phyloP scores from a whole-genome alignment of 805 yeast species.

The Wickerhamiella kazuoi region DNA sequence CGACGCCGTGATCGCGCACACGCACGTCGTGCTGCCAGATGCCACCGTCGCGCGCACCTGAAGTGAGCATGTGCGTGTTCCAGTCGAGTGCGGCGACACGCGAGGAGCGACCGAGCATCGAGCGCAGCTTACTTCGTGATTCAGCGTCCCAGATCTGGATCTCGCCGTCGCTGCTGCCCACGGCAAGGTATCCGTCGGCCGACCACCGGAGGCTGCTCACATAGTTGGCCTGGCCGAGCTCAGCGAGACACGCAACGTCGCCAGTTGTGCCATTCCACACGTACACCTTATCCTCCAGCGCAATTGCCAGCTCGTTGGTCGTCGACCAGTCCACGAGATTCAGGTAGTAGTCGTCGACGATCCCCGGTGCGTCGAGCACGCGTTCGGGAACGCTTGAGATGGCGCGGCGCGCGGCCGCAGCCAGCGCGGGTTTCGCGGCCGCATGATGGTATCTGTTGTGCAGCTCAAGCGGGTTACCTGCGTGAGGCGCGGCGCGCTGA shows the following conservation, averaged over 20 bases:
- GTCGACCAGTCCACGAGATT: conserved; percentile 78
- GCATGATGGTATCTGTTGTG: conserved; percentile 19
- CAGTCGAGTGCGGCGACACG: conserved; percentile 74
- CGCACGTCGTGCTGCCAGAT: conserved; percentile 84
- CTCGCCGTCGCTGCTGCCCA: conserved; percentile 69
- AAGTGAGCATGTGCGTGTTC: conserved; percentile 62
- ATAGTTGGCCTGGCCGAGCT: conserved; percentile 19
- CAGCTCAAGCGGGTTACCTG: conserved; percentile 21
- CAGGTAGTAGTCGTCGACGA: conserved; percentile 79
- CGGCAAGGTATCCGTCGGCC: conserved; percentile 71
- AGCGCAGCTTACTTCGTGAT: conserved; percentile 50
- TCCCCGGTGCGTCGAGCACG: conserved; percentile 90
- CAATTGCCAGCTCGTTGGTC: conserved; percentile 70
- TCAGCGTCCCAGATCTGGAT: conserved; percentile 91
- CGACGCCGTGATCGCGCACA: conserved; percentile 53
- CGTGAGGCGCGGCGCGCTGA: conserved; percentile 69
- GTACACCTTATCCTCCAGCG: conserved; percentile 65
- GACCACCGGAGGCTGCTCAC: conserved; percentile 79
- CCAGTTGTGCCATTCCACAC: conserved; percentile 87
- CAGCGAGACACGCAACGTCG: conserved; percentile 40
- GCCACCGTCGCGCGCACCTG: conserved; percentile 78
- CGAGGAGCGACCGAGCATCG: conserved; percentile 57
- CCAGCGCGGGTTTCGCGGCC: conserved; percentile 19
- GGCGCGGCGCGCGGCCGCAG: conserved; percentile 29
- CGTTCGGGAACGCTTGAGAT: conserved; percentile 80